Conservation (phyloP, 305 asterid species). For the Rubia occidens region DNA sequence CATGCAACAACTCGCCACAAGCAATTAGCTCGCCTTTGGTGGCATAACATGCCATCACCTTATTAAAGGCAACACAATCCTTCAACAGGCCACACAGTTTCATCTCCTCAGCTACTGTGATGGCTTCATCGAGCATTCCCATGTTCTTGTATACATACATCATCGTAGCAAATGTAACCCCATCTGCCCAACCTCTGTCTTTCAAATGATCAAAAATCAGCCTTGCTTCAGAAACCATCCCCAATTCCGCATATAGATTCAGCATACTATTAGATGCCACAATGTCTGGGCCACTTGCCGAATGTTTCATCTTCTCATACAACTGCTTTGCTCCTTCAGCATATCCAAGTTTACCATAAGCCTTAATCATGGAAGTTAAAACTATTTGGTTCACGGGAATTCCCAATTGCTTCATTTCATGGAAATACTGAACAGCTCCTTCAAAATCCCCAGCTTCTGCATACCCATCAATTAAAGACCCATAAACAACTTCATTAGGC, state of each 20-base stretch:
- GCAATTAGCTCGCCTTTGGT: constrained; percentile 51
- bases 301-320: constrained; percentile 56
- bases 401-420: constrained; percentile 57
- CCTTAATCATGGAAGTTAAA: constrained; percentile 83
- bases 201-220: constrained; percentile 38
- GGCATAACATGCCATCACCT: constrained; percentile 79
- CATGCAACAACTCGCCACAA: constrained; percentile 74
- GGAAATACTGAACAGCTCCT: constrained; percentile 54
- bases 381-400: constrained; percentile 55
- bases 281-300: constrained; percentile 64
- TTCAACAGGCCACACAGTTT: constrained; percentile 46
- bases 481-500: constrained; percentile 79
- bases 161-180: constrained; percentile 76
- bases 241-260: constrained; percentile 59
- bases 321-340: constrained; percentile 62
- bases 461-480: constrained; percentile 57
- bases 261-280: constrained; percentile 87
- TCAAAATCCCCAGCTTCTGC: constrained; percentile 73
- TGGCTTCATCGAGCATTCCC: constrained; percentile 88
- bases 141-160: constrained; percentile 71
- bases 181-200: constrained; percentile 49
- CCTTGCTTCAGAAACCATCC: constrained; percentile 77
- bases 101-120: constrained; percentile 71
- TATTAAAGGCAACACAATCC: constrained; percentile 53
- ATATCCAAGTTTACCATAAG: constrained; percentile 62